Percentiles rank a stretch among this genome's conserved stretches.
These are phyloP conservation scores for Ophiostoma ulmi DNA, from an alignment of 2,329 filamentous ascomycete genomes.

Conservation along the genomic window DNA sequence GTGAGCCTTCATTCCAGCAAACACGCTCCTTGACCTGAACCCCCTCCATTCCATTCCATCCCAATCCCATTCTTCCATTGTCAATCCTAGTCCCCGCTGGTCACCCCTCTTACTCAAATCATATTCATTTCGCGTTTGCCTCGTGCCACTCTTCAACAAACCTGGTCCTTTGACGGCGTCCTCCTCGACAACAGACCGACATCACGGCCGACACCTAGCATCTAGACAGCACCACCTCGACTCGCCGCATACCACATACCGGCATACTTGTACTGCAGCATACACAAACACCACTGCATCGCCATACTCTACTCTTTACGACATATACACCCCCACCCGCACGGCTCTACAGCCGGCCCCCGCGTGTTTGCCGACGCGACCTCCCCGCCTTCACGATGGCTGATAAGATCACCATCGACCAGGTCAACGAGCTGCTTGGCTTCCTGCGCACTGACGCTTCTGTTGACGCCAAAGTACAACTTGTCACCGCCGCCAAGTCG, in stretches of 20 bases:
- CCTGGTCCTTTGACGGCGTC: background rate
- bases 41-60: slow-evolving; percentile 6
- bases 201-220: background rate
- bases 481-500: slow-evolving; percentile 72
- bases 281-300: background rate
- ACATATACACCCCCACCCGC: background rate
- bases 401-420: slow-evolving; percentile 36
- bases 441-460: slow-evolving; percentile 50
- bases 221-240: background rate
- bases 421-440: slow-evolving; percentile 40
- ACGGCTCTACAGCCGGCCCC: background rate
- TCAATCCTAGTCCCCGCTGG: slow-evolving; percentile 2
- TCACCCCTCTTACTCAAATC: background rate
- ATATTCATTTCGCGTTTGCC: slow-evolving; percentile 10
- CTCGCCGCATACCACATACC: background rate
- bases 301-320: background rate
- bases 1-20: slow-evolving; percentile 1
- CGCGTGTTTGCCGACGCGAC: background rate
- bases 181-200: background rate
- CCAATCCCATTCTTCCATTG: background rate
- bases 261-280: background rate
- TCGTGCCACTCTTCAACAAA: background rate
- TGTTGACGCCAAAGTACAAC: slow-evolving; percentile 56
- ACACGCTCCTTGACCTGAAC: background rate
- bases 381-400: slow-evolving; percentile 32